Evolutionary conservation across 139 green algal genomes (phyloP), one percentile per base, ranked within the genome.

Genomic region (Coccomyxa sp.): DNA sequence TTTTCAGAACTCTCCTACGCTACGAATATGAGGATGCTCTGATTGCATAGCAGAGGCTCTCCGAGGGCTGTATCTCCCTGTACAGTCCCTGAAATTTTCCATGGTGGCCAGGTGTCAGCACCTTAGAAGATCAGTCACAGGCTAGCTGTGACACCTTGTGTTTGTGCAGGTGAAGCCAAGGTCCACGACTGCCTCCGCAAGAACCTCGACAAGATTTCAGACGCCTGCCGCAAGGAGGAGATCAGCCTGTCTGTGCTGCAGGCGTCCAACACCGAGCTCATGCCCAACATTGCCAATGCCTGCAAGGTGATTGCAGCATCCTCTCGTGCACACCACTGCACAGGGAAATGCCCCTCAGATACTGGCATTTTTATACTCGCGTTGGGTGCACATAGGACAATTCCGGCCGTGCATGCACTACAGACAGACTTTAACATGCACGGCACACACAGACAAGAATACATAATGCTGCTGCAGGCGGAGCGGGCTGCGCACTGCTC

Each of bases 171-270:
- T 6, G 82, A 93, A 58, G 90, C 89, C 38, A 83, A 85, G 39
- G 83, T 95, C 72, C 92, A 97, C 75, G 75, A 82, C 34, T 98
- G 94, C 88, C 84, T 98, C 78, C 88, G 89, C 0, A 68, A 86
- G 18, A 84, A 97, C 81, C 79, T 83, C 37, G 84, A 90, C 22
- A 71, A 94, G 79, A 85, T 98, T 8, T 85, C 44, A 22, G 71
- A 85, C 7, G 55, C 78, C 7, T 97, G 94, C 79, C 78, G 82
- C n/a, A 78, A 77, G 24, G 91, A 97, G 81, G 90, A 97, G 88
- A 76, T 88, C 79, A 86, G 88, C 75, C 64, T 94, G 58, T 79
- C 68, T 54, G 86, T 92, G n/a, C 85, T 93, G 76, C 80, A 85
- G 35, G 73, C 86, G 36, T 12, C 44, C 36, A 84, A 85, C 76